Conservation (phyloP, 78 protist species). For the Salpingoeca rosetta region DNA sequence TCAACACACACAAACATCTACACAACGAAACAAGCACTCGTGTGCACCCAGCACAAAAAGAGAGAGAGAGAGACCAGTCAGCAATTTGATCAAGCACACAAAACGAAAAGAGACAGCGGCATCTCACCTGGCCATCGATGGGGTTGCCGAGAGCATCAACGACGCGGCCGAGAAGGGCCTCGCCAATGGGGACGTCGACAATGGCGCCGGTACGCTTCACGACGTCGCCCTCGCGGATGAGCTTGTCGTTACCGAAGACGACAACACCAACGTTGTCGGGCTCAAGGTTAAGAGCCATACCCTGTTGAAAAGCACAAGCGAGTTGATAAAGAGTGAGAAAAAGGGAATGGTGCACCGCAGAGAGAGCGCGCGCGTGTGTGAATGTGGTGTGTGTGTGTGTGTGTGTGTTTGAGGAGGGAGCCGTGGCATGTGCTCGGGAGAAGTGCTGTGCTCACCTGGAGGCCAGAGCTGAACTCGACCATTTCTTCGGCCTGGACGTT, state of each 20-base stretch:
- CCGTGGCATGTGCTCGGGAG: too few relatives aligned
- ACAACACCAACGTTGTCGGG: conserved; percentile 66
- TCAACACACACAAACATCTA: too few relatives aligned
- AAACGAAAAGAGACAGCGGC: not conserved
- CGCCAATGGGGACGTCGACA: conserved; percentile 55
- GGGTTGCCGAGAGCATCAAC: conserved; percentile 59
- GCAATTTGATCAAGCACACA: not conserved
- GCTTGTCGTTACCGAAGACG: conserved; percentile 54
- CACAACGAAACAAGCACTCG: too few relatives aligned
- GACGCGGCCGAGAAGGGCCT: conserved; percentile 55
- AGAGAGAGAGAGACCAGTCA: not conserved
- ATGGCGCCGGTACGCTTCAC: conserved; percentile 69
- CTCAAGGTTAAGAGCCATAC: conserved; percentile 66
- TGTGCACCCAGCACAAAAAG: not conserved
- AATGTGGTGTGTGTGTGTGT: too few relatives aligned
- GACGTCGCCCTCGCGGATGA: conserved; percentile 53
- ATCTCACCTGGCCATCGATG: conserved; percentile 58
- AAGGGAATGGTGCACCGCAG: too few relatives aligned
- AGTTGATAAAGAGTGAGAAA: not conserved
- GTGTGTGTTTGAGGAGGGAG: too few relatives aligned
- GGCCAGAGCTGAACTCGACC: conserved; percentile 58
- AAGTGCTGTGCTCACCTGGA: not conserved
- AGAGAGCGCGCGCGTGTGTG: too few relatives aligned
- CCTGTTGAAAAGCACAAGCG: conserved; percentile 13
- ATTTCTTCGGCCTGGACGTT: conserved; percentile 57